These are phyloP conservation scores for Solanum chiquidenum DNA, from an alignment of 257 asterid species.

Conservation along the genomic window DNA sequence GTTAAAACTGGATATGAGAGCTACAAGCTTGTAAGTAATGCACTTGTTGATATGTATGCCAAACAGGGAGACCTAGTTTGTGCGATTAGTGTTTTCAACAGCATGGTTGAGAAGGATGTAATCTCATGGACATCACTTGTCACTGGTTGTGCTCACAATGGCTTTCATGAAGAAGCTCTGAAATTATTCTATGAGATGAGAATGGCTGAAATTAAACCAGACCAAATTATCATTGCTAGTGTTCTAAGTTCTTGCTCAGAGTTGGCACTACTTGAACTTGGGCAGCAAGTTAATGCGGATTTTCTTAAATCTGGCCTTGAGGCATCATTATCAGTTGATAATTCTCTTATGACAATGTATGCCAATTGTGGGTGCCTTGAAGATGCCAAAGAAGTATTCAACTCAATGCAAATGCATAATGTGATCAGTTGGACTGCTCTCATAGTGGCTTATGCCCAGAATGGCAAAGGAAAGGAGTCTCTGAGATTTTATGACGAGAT, in stretches of 20 bases:
- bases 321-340: conserved; percentile 42
- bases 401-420: conserved; percentile 37
- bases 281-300: conserved; percentile 55
- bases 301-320: conserved; percentile 34
- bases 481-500: conserved; percentile 44
- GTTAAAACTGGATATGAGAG: conserved; percentile 54
- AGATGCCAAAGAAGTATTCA: conserved; percentile 34
- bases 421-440: conserved; percentile 88
- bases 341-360: conserved; percentile 63
- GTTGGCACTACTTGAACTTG: conserved; percentile 55
- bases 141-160: conserved; percentile 57
- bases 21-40: conserved; percentile 44
- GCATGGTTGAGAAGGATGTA: conserved; percentile 49
- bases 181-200: conserved; percentile 52
- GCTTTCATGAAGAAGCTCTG: conserved; percentile 47
- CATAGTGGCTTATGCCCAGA: conserved; percentile 63
- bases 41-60: conserved; percentile 86
- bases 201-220: conserved; percentile 31
- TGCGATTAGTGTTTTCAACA: conserved; percentile 36
- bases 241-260: conserved; percentile 63
- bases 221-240: conserved; percentile 46
- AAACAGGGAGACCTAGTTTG: conserved; percentile 34
- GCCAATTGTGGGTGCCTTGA: conserved; percentile 66
- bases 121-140: conserved; percentile 83
- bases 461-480: conserved; percentile 51